Evolutionary conservation across 768 basidiomycete species (phyloP).

Genomic region (Piloderma croceum): DNA sequence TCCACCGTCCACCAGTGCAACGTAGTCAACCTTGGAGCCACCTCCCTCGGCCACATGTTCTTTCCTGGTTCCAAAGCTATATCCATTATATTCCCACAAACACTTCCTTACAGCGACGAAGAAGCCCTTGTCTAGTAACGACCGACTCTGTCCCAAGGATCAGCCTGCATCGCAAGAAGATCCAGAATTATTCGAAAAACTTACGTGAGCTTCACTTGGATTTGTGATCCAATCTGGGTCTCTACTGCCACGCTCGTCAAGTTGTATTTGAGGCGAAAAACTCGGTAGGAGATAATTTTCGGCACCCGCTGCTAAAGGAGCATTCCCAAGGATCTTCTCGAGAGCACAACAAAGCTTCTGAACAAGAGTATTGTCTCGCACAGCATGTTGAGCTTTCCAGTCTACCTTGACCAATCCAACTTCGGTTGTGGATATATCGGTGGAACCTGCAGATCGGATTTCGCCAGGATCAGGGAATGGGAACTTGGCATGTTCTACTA

Average conservation of each 20-base stretch:
- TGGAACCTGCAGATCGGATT: slow-evolving; percentile 4
- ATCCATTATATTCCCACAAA: slow-evolving; percentile 5
- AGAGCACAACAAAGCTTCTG: slow-evolving; percentile 13
- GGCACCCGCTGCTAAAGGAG: slow-evolving; percentile 7
- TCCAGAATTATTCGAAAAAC: slow-evolving; percentile 7
- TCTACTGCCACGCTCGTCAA: too few species aligned
- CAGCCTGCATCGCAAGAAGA: slow-evolving; percentile 11
- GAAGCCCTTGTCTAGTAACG: slow-evolving; percentile 5
- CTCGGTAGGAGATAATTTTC: slow-evolving; percentile 9
- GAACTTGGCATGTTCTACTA: slow-evolving; percentile 13
- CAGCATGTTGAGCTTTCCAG: too few species aligned
- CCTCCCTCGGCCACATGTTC: slow-evolving; percentile 9
- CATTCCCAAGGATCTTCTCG: slow-evolving; percentile 13
- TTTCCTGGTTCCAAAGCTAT: slow-evolving; percentile 2
- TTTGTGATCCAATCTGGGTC: slow-evolving; percentile 9
- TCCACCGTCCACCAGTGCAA: slow-evolving; percentile 9
- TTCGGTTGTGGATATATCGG: slow-evolving; percentile 9
- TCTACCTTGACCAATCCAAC: slow-evolving; percentile 7
- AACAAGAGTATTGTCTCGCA: too few species aligned
- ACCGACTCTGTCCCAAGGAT: slow-evolving; percentile 8
- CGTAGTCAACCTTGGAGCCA: slow-evolving; percentile 14
- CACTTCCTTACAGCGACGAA: slow-evolving; percentile 3
- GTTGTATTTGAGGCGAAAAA: slow-evolving; percentile 11
- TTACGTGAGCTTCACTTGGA: slow-evolving; percentile 10
- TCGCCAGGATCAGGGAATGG: slow-evolving; percentile 10